A percentile compares a stretch with the other conserved stretches of the same genome.
These are phyloP conservation scores for Tulasnella sp. DNA, from an alignment of 768 basidiomycete genomes.

Conservation along the genomic window DNA sequence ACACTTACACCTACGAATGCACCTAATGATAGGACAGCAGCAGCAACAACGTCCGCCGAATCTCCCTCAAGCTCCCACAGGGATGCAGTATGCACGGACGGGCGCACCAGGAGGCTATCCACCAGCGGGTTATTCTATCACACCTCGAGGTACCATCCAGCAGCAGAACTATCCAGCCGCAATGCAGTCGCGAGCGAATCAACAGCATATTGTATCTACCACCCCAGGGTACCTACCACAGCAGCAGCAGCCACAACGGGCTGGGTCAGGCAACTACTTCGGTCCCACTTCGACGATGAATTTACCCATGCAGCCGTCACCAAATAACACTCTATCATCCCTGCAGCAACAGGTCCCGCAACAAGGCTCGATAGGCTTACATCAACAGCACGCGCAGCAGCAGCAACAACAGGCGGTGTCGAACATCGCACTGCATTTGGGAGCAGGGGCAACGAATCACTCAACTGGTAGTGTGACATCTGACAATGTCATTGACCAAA, in stretches of 20 bases:
- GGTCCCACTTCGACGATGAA: conserved; percentile 13
- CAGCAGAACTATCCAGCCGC: conserved; percentile 39
- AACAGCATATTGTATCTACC: conserved; percentile 46
- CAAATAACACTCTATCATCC: conserved; percentile 8
- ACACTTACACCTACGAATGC: neutral
- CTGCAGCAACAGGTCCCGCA: conserved; percentile 31
- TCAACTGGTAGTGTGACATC: conserved; percentile 16
- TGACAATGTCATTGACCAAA: conserved; percentile 9
- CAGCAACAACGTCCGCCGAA: conserved; percentile 56
- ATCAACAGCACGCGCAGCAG: conserved; percentile 37
- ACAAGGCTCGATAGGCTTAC: conserved; percentile 27
- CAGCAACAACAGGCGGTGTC: conserved; percentile 27
- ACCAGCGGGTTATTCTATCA: conserved; percentile 41
- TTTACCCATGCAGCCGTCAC: conserved; percentile 13
- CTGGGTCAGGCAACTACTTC: conserved; percentile 10
- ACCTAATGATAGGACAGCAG: conserved; percentile 7
- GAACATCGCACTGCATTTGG: neutral
- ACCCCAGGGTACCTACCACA: conserved; percentile 46
- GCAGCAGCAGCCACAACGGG: conserved; percentile 8
- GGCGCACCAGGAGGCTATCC: conserved; percentile 50
- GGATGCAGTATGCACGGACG: conserved; percentile 32
- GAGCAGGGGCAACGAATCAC: conserved; percentile 2
- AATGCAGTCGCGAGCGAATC: conserved; percentile 50
- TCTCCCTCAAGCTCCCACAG: conserved; percentile 52
- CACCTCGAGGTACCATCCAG: conserved; percentile 46